Evolutionary conservation across 1,284 basidiomycete species (phyloP), one percentile per base, ranked within the genome.

Genomic region (Volvariella volvacea): DNA sequence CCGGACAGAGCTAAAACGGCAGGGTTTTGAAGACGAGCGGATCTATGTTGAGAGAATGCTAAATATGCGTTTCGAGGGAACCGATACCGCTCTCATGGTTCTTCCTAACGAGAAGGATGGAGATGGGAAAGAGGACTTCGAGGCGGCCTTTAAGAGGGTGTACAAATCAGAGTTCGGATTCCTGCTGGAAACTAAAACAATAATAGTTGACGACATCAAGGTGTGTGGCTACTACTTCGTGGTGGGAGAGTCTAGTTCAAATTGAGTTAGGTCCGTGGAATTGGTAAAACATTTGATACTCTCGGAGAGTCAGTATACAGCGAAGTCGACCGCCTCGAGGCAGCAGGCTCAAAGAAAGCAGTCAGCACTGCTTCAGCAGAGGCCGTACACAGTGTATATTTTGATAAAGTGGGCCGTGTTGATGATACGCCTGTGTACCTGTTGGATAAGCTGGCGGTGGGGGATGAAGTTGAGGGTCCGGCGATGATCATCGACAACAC

Each of bases 121-220:
- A 12, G 74, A 76, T 44, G 78, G 77, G 8, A 55, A 68, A 3
- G 82, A 85, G 54, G 87, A 93, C 59, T 92, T 88, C 60, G 83
- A 84, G 55, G 71, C 70, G 0, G 88, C 81, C 3, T 98, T 97
- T 70, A 81, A 78, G 59, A 64, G 75, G 40, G 72, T 76, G 42
- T 91, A 93, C 65, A 85, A 80, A 63, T 64, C 78, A 16, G 88
- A 93, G 63, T 99, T 98, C 58, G 95, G 94, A 1, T 98, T 98
- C 68, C 66, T 94, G 48, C 70, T 97, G 17, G 84, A 90, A 48
- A 80, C 75, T 36, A 88, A 88, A 57, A 69, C 68, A 16, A 78
- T 97, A 53, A 78, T 92, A 39, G 87, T 95, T 8, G 93, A 96
- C 61, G 93, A 97, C 66, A 71, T 98, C 64, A 92, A 95, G 68